Evolutionary conservation across 257 asterid genomes (phyloP).

Genomic region (Plantago elongata): DNA sequence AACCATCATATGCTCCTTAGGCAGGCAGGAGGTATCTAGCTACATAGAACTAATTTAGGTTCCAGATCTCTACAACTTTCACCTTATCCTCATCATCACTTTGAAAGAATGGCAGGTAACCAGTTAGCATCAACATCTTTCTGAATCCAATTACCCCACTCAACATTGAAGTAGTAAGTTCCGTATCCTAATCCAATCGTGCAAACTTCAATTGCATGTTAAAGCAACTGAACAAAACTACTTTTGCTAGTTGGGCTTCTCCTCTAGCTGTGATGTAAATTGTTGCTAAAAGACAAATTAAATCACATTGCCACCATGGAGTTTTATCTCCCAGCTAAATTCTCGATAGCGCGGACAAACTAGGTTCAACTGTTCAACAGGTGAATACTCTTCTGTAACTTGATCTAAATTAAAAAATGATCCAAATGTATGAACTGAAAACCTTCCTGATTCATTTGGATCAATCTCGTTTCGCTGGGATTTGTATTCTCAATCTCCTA

Average conservation of each 20-base stretch:
- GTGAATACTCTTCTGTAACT: no score
- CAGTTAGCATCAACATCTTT: neutral
- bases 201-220: constrained; percentile 8
- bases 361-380: no score
- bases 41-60: neutral
- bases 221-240: constrained; percentile 5
- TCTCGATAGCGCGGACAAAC: neutral
- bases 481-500: neutral
- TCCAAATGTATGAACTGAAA: no score
- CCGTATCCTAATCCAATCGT: neutral
- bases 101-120: neutral
- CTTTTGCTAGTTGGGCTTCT: neutral
- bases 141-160: neutral
- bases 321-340: neutral
- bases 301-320: neutral
- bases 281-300: neutral
- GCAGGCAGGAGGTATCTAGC: neutral
- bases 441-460: no score
- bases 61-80: constrained; percentile 10
- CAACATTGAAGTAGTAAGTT: neutral
- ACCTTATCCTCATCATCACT: neutral
- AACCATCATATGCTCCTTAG: neutral
- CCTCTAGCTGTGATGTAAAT: constrained; percentile 7
- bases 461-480: neutral
- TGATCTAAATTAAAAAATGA: no score